Conservation (phyloP, 2,329 filamentous ascomycete species). For the Aspergillus alliaceus region DNA sequence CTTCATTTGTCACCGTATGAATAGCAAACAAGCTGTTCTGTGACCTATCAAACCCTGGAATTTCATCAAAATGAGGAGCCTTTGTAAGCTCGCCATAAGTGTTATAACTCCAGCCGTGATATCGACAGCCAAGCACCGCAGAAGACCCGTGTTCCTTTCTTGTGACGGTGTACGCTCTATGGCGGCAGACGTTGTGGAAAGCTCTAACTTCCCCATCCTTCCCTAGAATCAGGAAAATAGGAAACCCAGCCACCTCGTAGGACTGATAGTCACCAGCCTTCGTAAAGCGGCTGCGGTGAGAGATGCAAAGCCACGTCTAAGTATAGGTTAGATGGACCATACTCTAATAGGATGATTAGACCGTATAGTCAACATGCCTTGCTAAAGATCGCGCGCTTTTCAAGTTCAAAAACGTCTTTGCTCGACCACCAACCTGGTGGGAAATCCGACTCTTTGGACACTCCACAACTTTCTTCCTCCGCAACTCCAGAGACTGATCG, state of each 20-base stretch:
- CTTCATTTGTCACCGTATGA: conserved; percentile 20
- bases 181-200: conserved; percentile 64
- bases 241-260: conserved; percentile 57
- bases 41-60: conserved; percentile 57
- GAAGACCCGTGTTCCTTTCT: conserved; percentile 52
- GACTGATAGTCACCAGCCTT: conserved; percentile 59
- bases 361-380: conserved; percentile 35
- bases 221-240: conserved; percentile 55
- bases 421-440: conserved; percentile 41
- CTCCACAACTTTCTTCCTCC: conserved; percentile 7
- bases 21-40: conserved; percentile 55
- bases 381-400: conserved; percentile 52
- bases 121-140: conserved; percentile 58
- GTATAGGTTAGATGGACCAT: background rate
- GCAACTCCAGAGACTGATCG: background rate
- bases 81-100: conserved; percentile 59
- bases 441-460: conserved; percentile 43
- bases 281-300: conserved; percentile 46
- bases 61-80: conserved; percentile 58
- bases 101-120: conserved; percentile 65
- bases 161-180: conserved; percentile 61
- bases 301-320: conserved; percentile 38
- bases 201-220: conserved; percentile 55
- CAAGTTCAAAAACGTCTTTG: conserved; percentile 47
- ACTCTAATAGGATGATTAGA: background rate